Conservation (phyloP, 805 yeast species). For the Blastobotrys parvus region DNA sequence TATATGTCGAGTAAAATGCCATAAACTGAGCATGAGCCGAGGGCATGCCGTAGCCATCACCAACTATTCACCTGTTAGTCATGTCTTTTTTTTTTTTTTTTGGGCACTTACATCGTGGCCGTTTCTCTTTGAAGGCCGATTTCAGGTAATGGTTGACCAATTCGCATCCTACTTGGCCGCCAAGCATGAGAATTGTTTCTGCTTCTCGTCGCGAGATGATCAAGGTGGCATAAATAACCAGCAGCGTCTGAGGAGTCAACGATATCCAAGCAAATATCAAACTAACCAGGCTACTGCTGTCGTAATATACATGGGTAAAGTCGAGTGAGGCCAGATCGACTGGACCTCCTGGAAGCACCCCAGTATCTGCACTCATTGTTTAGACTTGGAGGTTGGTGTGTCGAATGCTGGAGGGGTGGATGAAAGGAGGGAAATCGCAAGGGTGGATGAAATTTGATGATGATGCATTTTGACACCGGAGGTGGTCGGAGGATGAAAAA, state of each 20-base stretch:
- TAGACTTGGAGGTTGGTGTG: background rate
- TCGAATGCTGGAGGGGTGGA: background rate
- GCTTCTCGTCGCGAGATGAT: conserved; percentile 74
- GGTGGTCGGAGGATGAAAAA: no score
- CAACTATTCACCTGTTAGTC: conserved; percentile 11
- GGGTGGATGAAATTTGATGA: no score
- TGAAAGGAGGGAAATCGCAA: no score
- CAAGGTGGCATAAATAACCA: conserved; percentile 78
- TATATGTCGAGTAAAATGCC: conserved; percentile 57
- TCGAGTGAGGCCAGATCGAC: conserved; percentile 55
- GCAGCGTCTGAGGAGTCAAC: conserved; percentile 67
- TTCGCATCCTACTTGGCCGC: conserved; percentile 80
- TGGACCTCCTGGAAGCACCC: background rate
- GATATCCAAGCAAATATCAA: conserved; percentile 62
- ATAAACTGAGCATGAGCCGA: conserved; percentile 94
- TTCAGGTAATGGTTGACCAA: conserved; percentile 61
- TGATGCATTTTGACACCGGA: no score
- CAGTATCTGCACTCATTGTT: background rate
- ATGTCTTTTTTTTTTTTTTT: no score
- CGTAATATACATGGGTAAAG: conserved; percentile 76
- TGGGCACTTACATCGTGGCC: conserved; percentile 46
- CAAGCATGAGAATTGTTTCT: conserved; percentile 75
- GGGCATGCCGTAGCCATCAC: conserved; percentile 86
- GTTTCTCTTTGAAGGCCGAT: conserved; percentile 52
- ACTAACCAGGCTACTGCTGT: conserved; percentile 55